Evolutionary conservation across 768 basidiomycete genomes (phyloP), one percentile per base, ranked within the genome.

Genomic region (Xanthoconium stramineum): DNA sequence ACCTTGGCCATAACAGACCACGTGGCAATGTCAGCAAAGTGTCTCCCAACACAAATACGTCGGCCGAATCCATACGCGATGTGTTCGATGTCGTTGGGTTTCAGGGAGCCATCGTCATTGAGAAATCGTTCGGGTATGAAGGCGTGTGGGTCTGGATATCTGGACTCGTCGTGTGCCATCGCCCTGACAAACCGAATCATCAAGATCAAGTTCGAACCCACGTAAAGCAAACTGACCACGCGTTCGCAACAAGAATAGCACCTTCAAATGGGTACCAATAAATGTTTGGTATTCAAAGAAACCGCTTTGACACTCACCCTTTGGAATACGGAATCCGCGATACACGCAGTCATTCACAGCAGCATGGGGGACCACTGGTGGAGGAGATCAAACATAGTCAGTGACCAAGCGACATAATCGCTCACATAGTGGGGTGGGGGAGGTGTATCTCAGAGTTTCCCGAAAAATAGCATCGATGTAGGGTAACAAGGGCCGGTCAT

Each of bases 61-160:
- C 69, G 57, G 36, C 69, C 69, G 35, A 63, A 71, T 28, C 68
- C 68, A 29, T 53, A 70, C 3, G 24, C 48, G 19, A 68, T 29
- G 19, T 56, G 42, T 11, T 53, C 50, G 4, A 43, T 28, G 7
- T 50, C 45, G 8, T 56, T 49, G 1, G 47, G 40, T 33, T 55
- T 67, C 9, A 68, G 55, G 0, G 59, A 53, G 13, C 65, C 65
- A 1, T 66, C 65, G 0, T 49, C 37, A 42, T 76, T 68, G 9
- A 77, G 48, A 57, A 76, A 78, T 17, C 75, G 67, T 32, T 78
- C 75, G 0, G 77, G 75, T 29, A 56, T 53, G 65, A 77, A 78
- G 13, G 54, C 46, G 17, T 74, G 60, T 6, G 76, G 68, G 5
- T 72, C 63, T 0, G 75, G 67, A 46, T 74, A 77, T 62, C 69